phyloP scores from a whole-genome alignment of 768 basidiomycete genomes.

The Suillus ampliporus region DNA sequence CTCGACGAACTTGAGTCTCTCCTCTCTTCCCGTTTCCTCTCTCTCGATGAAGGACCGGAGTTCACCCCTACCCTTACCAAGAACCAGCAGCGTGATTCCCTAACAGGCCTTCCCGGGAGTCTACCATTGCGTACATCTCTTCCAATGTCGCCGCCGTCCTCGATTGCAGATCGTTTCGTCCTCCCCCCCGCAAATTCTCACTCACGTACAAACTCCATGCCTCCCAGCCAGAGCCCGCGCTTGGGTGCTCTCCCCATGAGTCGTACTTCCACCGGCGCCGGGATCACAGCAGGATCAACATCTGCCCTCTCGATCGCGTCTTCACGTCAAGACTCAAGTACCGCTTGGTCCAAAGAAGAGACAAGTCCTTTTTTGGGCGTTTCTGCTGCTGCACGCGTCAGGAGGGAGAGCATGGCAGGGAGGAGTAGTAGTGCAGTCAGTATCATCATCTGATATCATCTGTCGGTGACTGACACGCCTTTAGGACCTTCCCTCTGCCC shows the following conservation, averaged over 20 bases:
- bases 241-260: slow-evolving; percentile 41
- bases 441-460: slow-evolving; percentile 1
- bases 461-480: slow-evolving; percentile 11
- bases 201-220: slow-evolving; percentile 44
- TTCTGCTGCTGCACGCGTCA: slow-evolving; percentile 43
- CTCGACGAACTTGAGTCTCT: slow-evolving; percentile 80
- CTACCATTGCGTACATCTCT: slow-evolving; percentile 47
- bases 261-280: slow-evolving; percentile 39
- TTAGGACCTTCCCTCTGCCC: slow-evolving; percentile 44
- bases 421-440: slow-evolving; percentile 37
- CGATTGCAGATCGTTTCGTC: slow-evolving; percentile 53
- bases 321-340: slow-evolving; percentile 44
- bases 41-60: slow-evolving; percentile 64
- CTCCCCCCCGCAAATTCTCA: slow-evolving; percentile 36
- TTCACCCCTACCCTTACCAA: slow-evolving; percentile 77
- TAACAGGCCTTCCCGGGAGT: slow-evolving; percentile 48
- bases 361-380: slow-evolving; percentile 37
- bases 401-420: slow-evolving; percentile 53
- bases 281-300: slow-evolving; percentile 36
- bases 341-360: slow-evolving; percentile 46
- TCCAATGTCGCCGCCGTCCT: slow-evolving; percentile 51
- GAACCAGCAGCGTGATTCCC: slow-evolving; percentile 64
- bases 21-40: slow-evolving; percentile 74
- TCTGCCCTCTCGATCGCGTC: slow-evolving; percentile 49
- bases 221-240: slow-evolving; percentile 42